A percentile compares a stretch with the other conserved stretches of the same genome.
Evolutionary conservation across 768 basidiomycete species (phyloP).

Genomic region (Amanita polypyramis): DNA sequence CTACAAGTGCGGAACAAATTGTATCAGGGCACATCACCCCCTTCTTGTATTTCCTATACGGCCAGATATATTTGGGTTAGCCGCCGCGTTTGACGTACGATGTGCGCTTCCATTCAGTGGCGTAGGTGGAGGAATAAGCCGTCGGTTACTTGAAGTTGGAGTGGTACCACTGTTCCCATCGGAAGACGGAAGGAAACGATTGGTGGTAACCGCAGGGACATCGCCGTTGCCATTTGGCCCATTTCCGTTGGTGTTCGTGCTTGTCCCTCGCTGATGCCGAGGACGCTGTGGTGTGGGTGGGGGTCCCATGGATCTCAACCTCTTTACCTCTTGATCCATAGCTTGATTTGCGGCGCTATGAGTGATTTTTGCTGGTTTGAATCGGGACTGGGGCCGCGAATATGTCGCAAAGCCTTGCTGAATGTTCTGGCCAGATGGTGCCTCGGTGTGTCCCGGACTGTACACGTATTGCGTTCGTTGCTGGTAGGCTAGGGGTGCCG

Average conservation of each 20-base stretch:
- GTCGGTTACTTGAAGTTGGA: constrained; percentile 1
- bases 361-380: background rate
- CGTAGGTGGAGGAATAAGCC: constrained; percentile 10
- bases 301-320: constrained; percentile 35
- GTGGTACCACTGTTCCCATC: background rate
- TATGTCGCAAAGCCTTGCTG: background rate
- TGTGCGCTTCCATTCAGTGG: constrained; percentile 5
- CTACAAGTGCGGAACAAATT: background rate
- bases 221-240: background rate
- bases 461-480: constrained; percentile 19
- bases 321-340: constrained; percentile 14
- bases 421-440: constrained; percentile 9
- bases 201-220: background rate
- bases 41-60: background rate
- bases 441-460: constrained; percentile 14
- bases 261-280: constrained; percentile 15
- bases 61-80: background rate
- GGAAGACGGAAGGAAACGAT: constrained; percentile 4
- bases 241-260: background rate
- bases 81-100: background rate
- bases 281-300: constrained; percentile 39
- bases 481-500: constrained; percentile 28
- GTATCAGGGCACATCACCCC: background rate
- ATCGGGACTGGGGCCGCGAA: constrained; percentile 1
- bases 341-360: constrained; percentile 6